Percentiles rank a stretch among this genome's conserved stretches.
Conservation (phyloP, 2,329 filamentous ascomycete species). For the Sarocladiaceae sp. region DNA sequence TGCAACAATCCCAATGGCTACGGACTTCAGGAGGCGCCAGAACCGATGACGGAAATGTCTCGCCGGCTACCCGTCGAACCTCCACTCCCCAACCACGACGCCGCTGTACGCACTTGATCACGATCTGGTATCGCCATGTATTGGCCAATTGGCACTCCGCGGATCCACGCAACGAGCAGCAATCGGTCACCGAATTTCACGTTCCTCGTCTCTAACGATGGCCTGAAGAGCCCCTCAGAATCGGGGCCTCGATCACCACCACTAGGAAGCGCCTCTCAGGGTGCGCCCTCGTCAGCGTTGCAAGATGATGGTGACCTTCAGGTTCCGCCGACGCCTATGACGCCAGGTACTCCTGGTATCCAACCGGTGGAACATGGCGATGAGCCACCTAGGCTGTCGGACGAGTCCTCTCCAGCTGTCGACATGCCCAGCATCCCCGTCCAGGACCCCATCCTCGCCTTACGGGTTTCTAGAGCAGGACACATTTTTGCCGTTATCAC, state of each 20-base stretch:
- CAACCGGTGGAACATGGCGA: constrained; percentile 50
- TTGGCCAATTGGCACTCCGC: constrained; percentile 82
- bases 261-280: constrained; percentile 13
- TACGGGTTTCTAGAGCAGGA: constrained; percentile 72
- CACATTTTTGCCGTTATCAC: constrained; percentile 86
- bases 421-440: constrained; percentile 30
- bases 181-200: constrained; percentile 46
- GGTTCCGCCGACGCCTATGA: constrained; percentile 40
- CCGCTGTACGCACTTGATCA: background rate
- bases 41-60: constrained; percentile 7
- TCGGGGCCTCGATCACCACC: constrained; percentile 22
- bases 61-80: background rate
- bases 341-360: constrained; percentile 51
- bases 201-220: constrained; percentile 54
- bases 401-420: background rate
- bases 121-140: constrained; percentile 57
- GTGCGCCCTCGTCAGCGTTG: constrained; percentile 4
- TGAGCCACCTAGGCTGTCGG: constrained; percentile 16
- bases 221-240: constrained; percentile 29
- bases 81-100: background rate
- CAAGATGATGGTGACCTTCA: constrained; percentile 29
- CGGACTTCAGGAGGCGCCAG: background rate
- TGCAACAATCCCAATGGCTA: constrained; percentile 1
- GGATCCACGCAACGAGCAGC: constrained; percentile 73
- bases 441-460: constrained; percentile 63